Conservation (phyloP, 306 rosid genomes). For the Cucurbita ficifolia region DNA sequence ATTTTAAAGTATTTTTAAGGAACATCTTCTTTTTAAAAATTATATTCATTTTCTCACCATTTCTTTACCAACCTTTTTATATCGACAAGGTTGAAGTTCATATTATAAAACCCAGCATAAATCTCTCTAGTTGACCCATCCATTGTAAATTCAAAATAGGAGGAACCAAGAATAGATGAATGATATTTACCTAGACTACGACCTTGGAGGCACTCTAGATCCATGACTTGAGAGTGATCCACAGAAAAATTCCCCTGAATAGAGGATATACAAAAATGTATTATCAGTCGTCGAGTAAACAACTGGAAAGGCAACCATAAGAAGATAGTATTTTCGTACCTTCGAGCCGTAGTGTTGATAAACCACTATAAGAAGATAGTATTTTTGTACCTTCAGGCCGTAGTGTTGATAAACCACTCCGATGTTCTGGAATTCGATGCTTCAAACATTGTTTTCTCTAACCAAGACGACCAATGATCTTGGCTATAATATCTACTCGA, state of each 20-base stretch:
- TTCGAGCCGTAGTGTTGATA: conserved; percentile 73
- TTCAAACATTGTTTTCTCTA: conserved; percentile 91
- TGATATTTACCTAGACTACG: conserved; percentile 60
- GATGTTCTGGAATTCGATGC: conserved; percentile 61
- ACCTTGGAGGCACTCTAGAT: conserved; percentile 84
- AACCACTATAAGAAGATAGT: too few species aligned
- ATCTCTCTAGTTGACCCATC: background rate
- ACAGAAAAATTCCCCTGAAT: conserved; percentile 80
- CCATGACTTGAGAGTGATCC: conserved; percentile 78
- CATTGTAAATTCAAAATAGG: conserved; percentile 33
- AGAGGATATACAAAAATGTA: background rate
- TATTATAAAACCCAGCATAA: background rate
- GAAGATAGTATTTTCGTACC: conserved; percentile 24
- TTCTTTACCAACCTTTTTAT: too few species aligned
- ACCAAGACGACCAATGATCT: conserved; percentile 85
- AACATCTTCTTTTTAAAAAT: too few species aligned
- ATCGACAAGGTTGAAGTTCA: too few species aligned
- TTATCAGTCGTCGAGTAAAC: background rate
- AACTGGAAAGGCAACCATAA: background rate
- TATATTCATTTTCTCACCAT: too few species aligned
- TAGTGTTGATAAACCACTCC: too few species aligned
- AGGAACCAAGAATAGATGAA: conserved; percentile 56
- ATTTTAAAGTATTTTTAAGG: too few species aligned
- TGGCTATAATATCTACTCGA: conserved; percentile 62
- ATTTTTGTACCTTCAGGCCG: too few species aligned